Conservation (phyloP, 805 yeast genomes). For the Cyberlindnera maritima region DNA sequence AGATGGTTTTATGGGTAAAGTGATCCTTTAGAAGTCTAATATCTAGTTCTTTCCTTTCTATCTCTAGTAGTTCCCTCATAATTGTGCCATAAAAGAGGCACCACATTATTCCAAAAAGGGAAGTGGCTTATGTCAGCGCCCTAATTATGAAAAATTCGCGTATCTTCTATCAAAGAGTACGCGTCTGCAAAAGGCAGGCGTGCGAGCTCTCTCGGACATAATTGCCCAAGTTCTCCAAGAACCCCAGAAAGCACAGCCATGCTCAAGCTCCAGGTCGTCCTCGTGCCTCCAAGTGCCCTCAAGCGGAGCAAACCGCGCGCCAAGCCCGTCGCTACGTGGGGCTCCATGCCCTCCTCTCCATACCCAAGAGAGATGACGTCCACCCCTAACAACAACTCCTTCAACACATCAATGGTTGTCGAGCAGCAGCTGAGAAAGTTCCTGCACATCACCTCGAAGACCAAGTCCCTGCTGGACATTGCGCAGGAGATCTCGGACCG, state of each 20-base stretch:
- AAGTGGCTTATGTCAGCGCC: no score
- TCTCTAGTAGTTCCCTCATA: background rate
- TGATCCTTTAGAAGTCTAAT: background rate
- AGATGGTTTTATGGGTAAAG: background rate
- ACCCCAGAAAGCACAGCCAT: slow-evolving; percentile 22
- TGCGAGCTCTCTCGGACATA: no score
- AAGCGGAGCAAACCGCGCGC: slow-evolving; percentile 6
- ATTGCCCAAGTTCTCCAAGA: no score
- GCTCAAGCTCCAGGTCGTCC: slow-evolving; percentile 44
- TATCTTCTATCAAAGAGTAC: no score
- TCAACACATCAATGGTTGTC: background rate
- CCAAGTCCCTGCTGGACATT: slow-evolving; percentile 45
- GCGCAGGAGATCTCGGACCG: slow-evolving; percentile 53
- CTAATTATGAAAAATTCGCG: background rate
- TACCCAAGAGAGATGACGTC: slow-evolving; percentile 32
- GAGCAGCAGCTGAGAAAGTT: slow-evolving; percentile 42
- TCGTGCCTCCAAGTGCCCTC: slow-evolving; percentile 40
- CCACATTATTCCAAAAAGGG: no score
- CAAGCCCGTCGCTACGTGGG: background rate
- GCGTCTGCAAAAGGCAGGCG: no score
- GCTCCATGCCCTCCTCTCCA: slow-evolving; percentile 12
- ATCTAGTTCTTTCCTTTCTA: background rate
- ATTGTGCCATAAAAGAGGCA: background rate
- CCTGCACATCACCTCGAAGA: slow-evolving; percentile 57
- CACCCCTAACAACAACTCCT: slow-evolving; percentile 32